Conservation (phyloP, 108 stramenopile species). For the Nitzschia inconspicua region DNA sequence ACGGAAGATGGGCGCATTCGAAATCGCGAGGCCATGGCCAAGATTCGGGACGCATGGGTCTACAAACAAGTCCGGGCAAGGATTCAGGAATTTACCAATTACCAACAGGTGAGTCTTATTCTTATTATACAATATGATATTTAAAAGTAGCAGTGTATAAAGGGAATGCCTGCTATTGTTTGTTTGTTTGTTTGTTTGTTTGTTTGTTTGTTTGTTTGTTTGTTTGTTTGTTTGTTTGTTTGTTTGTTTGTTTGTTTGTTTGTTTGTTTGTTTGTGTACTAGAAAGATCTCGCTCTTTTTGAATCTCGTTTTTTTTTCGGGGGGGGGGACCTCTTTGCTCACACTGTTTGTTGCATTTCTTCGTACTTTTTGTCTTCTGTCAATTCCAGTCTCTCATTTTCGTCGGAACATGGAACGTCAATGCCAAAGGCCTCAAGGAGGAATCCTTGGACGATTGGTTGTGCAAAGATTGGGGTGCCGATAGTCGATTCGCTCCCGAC, state of each 20-base stretch:
- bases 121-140: too few relatives aligned
- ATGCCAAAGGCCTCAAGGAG: conserved; percentile 94
- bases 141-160: neutral
- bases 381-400: conserved; percentile 34
- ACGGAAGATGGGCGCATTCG: conserved; percentile 83
- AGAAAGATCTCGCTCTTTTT: neutral
- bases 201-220: conserved; percentile 2
- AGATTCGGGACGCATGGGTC: conserved; percentile 90
- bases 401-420: conserved; percentile 98
- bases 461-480: conserved; percentile 74
- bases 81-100: conserved; percentile 83
- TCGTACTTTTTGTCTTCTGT: neutral
- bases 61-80: conserved; percentile 84
- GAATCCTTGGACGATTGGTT: conserved; percentile 77
- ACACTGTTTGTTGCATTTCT: neutral
- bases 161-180: neutral
- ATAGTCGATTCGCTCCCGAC: conserved; percentile 59
- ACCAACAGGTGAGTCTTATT: conserved; percentile 50
- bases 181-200: neutral
- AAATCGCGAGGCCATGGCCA: conserved; percentile 78
- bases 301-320: neutral
- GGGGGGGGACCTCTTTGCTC: too few relatives aligned
- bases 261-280: conserved; percentile 6
- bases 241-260: conserved; percentile 1
- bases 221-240: conserved; percentile 9